These are phyloP conservation scores for Rutidosis leptorrhynchoides DNA, from an alignment of 129 eudicot genomes.

Conservation along the genomic window DNA sequence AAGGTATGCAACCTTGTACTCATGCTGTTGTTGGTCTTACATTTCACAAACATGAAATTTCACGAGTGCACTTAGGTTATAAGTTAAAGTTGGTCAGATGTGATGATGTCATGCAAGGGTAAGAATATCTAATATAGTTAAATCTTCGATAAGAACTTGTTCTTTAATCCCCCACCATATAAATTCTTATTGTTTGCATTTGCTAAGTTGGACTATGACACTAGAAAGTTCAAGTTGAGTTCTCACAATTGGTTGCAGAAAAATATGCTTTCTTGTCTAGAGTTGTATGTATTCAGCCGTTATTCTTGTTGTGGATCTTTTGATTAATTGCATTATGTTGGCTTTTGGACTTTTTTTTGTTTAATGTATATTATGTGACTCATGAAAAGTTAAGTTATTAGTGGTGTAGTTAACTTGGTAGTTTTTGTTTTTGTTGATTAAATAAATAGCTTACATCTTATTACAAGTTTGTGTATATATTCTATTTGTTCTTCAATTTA, in stretches of 20 bases:
- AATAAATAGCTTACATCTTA: background rate
- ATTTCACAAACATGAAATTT: constrained; percentile 1
- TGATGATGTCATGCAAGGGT: constrained; percentile 5
- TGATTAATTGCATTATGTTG: background rate
- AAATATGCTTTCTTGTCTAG: background rate
- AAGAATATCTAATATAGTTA: background rate
- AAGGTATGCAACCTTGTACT: constrained; percentile 54
- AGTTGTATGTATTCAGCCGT: background rate
- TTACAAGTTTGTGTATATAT: background rate
- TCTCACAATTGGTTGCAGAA: background rate
- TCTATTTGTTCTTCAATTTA: background rate
- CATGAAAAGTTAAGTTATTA: background rate
- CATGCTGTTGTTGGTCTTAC: background rate
- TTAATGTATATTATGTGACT: background rate
- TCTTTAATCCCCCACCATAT: background rate
- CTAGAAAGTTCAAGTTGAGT: constrained; percentile 3
- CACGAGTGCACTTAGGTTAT: background rate
- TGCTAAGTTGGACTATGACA: constrained; percentile 1
- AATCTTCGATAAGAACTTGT: background rate
- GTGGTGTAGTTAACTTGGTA: constrained; percentile 10
- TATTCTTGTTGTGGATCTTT: constrained; percentile 3
- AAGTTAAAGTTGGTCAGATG: constrained; percentile 10
- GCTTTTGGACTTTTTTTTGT: constrained; percentile 5
- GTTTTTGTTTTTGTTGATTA: background rate
- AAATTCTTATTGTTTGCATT: background rate